These are phyloP conservation scores for Colletotrichum tanaceti DNA, from an alignment of 2,329 filamentous ascomycete genomes.

Conservation along the genomic window DNA sequence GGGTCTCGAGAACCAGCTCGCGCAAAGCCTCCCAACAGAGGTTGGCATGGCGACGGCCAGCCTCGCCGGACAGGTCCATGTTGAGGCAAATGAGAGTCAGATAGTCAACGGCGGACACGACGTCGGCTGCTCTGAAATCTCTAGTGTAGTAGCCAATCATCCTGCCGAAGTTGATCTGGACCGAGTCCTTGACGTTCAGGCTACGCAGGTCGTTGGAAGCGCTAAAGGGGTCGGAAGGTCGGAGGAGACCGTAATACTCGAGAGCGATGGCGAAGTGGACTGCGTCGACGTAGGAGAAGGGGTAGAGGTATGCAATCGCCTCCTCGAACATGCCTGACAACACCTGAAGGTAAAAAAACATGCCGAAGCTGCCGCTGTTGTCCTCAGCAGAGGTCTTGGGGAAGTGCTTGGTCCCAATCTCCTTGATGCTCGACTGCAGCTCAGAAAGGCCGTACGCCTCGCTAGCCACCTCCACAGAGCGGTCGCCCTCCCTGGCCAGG, in stretches of 20 bases:
- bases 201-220: conserved; percentile 77
- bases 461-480: conserved; percentile 71
- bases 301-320: conserved; percentile 90
- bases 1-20: conserved; percentile 94
- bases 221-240: conserved; percentile 83
- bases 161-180: conserved; percentile 93
- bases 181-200: conserved; percentile 73
- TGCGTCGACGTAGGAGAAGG: conserved; percentile 90
- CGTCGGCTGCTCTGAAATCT: conserved; percentile 92
- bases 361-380: conserved; percentile 81
- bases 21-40: conserved; percentile 93
- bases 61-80: conserved; percentile 78
- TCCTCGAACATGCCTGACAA: conserved; percentile 94
- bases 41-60: conserved; percentile 79
- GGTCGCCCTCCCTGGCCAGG: conserved; percentile 73
- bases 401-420: conserved; percentile 94
- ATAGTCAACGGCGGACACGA: conserved; percentile 92
- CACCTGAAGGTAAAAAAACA: conserved; percentile 93
- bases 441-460: conserved; percentile 74
- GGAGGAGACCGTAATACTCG: conserved; percentile 88
- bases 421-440: conserved; percentile 82
- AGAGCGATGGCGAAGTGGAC: conserved; percentile 94
- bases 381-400: conserved; percentile 83
- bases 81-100: conserved; percentile 92
- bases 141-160: conserved; percentile 96